Conservation (phyloP, 257 asterid species). For the Rauvolfia tetraphylla region DNA sequence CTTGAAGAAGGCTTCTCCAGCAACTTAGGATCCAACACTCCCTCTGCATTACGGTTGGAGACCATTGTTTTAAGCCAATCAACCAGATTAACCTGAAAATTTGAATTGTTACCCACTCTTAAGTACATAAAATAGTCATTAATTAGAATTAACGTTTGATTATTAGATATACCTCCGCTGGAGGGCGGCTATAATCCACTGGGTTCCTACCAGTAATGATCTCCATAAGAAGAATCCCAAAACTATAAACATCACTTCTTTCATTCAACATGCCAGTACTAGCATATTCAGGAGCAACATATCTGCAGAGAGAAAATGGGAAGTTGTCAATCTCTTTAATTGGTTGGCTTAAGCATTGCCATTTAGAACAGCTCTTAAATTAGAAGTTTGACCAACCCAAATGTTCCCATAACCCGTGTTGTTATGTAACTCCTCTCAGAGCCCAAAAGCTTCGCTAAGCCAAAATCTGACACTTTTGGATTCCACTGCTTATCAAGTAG, state of each 20-base stretch:
- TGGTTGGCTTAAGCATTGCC: conserved; percentile 1
- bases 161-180: conserved; percentile 57
- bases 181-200: conserved; percentile 80
- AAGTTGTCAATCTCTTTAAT: not conserved
- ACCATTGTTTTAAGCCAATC: conserved; percentile 96
- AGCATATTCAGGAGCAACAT: conserved; percentile 92
- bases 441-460: conserved; percentile 82
- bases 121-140: conserved; percentile 12
- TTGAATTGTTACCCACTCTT: not conserved
- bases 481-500: conserved; percentile 72
- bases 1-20: conserved; percentile 72
- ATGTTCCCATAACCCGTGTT: conserved; percentile 95
- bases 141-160: conserved; percentile 1
- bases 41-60: conserved; percentile 70
- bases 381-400: conserved; percentile 55
- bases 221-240: conserved; percentile 90
- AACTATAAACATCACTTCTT: conserved; percentile 84
- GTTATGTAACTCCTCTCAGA: conserved; percentile 78
- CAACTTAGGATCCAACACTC: conserved; percentile 80
- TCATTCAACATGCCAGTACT: conserved; percentile 94
- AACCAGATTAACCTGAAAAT: conserved; percentile 63
- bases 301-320: conserved; percentile 39
- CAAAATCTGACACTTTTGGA: conserved; percentile 83
- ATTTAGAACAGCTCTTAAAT: not conserved
- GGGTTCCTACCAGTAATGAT: conserved; percentile 79